Evolutionary conservation across 495 filamentous ascomycete species (phyloP).

Genomic region (Aspergillus egyptiacus): DNA sequence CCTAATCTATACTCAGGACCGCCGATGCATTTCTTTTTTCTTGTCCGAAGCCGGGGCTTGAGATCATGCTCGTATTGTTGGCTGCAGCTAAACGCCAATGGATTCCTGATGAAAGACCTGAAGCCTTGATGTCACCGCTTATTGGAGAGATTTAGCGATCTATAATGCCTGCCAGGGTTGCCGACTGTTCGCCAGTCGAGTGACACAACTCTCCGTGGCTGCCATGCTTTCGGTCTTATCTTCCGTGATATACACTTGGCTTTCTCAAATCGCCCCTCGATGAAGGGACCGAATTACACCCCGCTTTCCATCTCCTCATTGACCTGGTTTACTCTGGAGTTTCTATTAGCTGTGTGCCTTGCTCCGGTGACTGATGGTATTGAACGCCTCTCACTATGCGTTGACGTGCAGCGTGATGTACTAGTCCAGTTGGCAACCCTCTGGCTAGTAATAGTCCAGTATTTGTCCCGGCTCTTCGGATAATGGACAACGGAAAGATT

Average conservation of each 20-base stretch:
- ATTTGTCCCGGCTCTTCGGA: slow-evolving; percentile 9
- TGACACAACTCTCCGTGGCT: slow-evolving; percentile 26
- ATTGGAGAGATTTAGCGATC: slow-evolving; percentile 1
- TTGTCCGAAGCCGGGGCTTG: background rate
- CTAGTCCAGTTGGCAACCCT: slow-evolving; percentile 18
- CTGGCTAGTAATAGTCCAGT: slow-evolving; percentile 9
- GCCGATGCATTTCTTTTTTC: background rate
- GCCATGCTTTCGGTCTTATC: slow-evolving; percentile 26
- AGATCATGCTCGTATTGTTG: slow-evolving; percentile 17
- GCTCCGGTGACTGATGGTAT: background rate
- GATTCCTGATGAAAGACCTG: background rate
- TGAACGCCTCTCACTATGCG: slow-evolving; percentile 2
- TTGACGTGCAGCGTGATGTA: slow-evolving; percentile 14
- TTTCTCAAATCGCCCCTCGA: background rate
- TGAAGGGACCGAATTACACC: background rate
- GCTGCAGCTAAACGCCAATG: slow-evolving; percentile 18
- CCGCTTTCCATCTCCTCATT: background rate
- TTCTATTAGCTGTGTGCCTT: background rate
- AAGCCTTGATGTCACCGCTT: background rate
- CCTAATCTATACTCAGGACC: background rate
- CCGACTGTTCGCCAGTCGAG: slow-evolving; percentile 16
- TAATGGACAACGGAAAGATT: slow-evolving; percentile 2
- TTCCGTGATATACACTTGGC: slow-evolving; percentile 12
- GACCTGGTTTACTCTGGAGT: background rate
- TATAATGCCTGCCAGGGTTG: slow-evolving; percentile 8